Evolutionary conservation across 148 eudicot species (phyloP), one percentile per base, ranked within the genome.

Genomic region (Arctostaphylos glauca): DNA sequence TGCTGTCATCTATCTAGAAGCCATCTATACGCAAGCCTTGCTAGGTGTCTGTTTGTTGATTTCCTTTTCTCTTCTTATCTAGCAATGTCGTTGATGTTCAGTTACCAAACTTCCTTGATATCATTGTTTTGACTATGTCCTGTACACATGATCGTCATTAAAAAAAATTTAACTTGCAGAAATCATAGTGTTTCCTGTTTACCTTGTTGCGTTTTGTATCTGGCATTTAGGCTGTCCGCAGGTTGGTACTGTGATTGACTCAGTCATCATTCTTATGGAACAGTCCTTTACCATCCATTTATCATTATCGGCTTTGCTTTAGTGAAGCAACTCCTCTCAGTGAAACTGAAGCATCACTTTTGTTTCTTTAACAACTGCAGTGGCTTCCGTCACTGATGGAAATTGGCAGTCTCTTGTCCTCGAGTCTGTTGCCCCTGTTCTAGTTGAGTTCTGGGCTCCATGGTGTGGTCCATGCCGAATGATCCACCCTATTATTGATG

Each of bases 401-500:
- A 81, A 85, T n/a, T 95, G 95, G 94, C 87, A 95, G 71, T 84
- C 92, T 47, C 88, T 80, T 25, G 98, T 94, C 10, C 83, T 95
- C 49, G 94, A 91, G 80, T 87, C 88, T 12, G 89, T 86, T 43
- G 46, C 74, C 48, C 93, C 94, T 1, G 97, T 91, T 48, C 86
- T 94, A 66, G 95, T 96, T 49, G 99, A 92, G 71, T 96, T 96
- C 85, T 96, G 97, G 99, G 99, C 99, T 68, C 98, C 99, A 70
- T 96, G 98, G 99, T 96, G 99, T 80, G 98, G 97, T 53, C 99
- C 98, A 9, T 96, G 99, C 87, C 92, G 94, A 52, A 92, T 94
- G 89, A 91, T 96, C 83, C 88, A 89, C 80, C 97, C 98, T 2
- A 79, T 92, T 31, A 87, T 96, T 9, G 92, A 94, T 50, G 98